Percentiles rank a stretch among this genome's conserved stretches.
Conservation (phyloP, 192 early-diverging fungal species). For the Coemansia sp. region DNA sequence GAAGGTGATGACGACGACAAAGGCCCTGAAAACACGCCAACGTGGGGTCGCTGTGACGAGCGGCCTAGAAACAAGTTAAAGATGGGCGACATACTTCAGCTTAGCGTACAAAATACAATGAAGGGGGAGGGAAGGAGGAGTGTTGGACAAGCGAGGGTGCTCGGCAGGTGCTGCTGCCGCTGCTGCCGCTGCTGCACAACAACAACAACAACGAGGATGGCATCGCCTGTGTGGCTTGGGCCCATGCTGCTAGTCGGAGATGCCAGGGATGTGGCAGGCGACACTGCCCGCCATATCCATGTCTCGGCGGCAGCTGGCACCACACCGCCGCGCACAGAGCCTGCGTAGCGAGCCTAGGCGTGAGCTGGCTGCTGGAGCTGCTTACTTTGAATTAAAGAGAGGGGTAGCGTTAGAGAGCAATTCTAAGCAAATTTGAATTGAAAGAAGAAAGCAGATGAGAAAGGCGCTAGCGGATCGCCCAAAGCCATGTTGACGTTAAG, state of each 20-base stretch:
- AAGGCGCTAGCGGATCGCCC: not conserved
- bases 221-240: not conserved
- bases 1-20: conserved; percentile 5
- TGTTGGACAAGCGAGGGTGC: not conserved
- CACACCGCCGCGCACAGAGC: not conserved
- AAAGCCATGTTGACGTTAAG: not conserved
- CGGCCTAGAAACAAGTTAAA: conserved; percentile 46
- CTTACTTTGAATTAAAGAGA: not conserved
- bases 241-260: not conserved
- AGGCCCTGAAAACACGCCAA: conserved; percentile 27
- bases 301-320: not conserved
- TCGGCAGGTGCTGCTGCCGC: no score
- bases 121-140: not conserved
- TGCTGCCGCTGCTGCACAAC: not conserved
- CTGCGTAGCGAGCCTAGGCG: not conserved
- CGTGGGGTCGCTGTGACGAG: conserved; percentile 39
- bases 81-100: conserved; percentile 23
- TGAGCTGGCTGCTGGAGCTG: not conserved
- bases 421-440: not conserved
- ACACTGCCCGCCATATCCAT: not conserved
- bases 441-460: not conserved
- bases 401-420: not conserved
- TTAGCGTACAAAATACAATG: not conserved
- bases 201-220: not conserved
- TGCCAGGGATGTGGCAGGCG: not conserved